Evolutionary conservation across 2,329 filamentous ascomycete genomes (phyloP).

Genomic region (Ophiognomonia clavigignenti-juglandacearum): DNA sequence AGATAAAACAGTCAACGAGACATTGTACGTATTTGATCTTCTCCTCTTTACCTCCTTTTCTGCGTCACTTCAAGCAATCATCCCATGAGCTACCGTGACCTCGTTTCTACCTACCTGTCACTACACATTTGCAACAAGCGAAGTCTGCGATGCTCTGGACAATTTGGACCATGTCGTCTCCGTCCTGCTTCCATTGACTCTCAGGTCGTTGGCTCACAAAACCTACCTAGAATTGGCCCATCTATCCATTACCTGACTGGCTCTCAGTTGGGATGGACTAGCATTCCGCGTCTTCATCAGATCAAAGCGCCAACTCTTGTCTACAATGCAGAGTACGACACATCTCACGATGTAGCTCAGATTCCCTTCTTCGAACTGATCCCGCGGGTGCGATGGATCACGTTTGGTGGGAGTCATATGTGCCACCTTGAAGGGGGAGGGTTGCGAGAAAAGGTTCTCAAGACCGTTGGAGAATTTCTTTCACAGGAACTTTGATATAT

Average conservation of each 20-base stretch:
- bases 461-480: background rate
- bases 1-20: background rate
- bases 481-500: no score
- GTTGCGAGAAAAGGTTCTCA: background rate
- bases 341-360: slow-evolving; percentile 19
- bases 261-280: slow-evolving; percentile 17
- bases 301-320: slow-evolving; percentile 21
- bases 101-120: background rate
- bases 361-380: slow-evolving; percentile 1
- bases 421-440: slow-evolving; percentile 1
- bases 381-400: background rate
- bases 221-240: slow-evolving; percentile 15
- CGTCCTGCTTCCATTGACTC: no score
- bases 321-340: slow-evolving; percentile 23
- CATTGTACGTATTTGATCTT: slow-evolving; percentile 12
- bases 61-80: no score
- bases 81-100: no score
- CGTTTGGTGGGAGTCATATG: slow-evolving; percentile 1
- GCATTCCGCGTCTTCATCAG: slow-evolving; percentile 17
- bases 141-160: background rate
- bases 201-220: no score
- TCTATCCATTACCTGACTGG: slow-evolving; percentile 14
- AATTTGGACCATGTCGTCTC: background rate
- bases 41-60: no score
- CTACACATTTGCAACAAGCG: no score